phyloP scores from a whole-genome alignment of 805 yeast genomes.

The Saturnispora zaruensis region DNA sequence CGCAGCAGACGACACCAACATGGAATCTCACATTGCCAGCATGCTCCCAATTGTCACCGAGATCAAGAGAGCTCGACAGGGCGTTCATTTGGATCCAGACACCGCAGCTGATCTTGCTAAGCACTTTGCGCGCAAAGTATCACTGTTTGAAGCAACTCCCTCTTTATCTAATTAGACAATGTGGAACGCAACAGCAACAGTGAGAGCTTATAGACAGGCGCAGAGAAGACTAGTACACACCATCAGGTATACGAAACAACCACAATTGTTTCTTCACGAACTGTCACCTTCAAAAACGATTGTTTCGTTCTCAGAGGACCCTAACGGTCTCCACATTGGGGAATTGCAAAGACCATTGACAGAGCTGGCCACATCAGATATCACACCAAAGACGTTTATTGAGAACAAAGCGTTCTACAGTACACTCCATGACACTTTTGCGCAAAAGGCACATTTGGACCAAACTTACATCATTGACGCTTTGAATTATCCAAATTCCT shows the following conservation, averaged over 20 bases:
- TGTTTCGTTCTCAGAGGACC: slow-evolving; percentile 26
- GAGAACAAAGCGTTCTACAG: slow-evolving; percentile 21
- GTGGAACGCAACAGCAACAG: not conserved
- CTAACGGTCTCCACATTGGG: slow-evolving; percentile 22
- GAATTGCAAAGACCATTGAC: slow-evolving; percentile 6
- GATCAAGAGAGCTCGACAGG: slow-evolving; percentile 1
- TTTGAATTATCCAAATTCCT: slow-evolving; percentile 40
- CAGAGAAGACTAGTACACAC: slow-evolving; percentile 20
- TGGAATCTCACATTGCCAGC: not conserved
- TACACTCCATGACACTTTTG: slow-evolving; percentile 20
- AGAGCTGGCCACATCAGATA: slow-evolving; percentile 4
- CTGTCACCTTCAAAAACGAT: slow-evolving; percentile 12
- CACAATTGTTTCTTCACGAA: slow-evolving; percentile 24
- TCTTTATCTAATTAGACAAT: not conserved
- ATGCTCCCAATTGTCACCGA: not conserved
- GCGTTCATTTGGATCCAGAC: not conserved
- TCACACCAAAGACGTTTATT: slow-evolving; percentile 21
- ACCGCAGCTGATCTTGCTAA: slow-evolving; percentile 1
- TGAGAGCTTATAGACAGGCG: slow-evolving; percentile 8
- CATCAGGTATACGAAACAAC: slow-evolving; percentile 18
- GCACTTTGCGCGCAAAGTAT: slow-evolving; percentile 5
- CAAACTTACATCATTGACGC: slow-evolving; percentile 50
- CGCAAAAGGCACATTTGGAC: slow-evolving; percentile 32
- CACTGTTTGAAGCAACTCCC: not conserved
- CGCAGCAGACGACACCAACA: not conserved